Evolutionary conservation across 495 filamentous ascomycete genomes (phyloP), one percentile per base, ranked within the genome.

Genomic region (Penicillium soppii): DNA sequence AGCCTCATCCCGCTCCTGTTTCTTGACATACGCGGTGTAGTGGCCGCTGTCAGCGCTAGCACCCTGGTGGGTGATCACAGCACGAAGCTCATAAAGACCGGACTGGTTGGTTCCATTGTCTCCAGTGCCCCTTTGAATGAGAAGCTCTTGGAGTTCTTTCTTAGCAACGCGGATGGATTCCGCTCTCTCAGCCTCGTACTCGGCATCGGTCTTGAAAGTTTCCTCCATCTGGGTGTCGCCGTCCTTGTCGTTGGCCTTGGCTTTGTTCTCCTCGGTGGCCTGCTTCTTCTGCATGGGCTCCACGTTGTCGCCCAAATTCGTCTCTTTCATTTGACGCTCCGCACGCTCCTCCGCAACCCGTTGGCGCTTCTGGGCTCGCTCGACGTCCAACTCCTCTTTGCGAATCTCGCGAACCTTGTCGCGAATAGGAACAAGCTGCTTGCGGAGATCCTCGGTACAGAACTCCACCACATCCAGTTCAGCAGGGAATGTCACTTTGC

Each of bases 21-120:
- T 95, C 77, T 97, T 98, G 47, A 98, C 89, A 66, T 96, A 98
- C 2, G 91, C 84, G 2, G 95, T 97, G 73, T 98, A 98, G 70
- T 98, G 94, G 7, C 94, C 94, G 54, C 92, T 97, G 67, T 98
- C 95, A 26, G 94, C 94, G 62, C 92, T 95, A 35, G 90, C 87
- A 56, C 94, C 94, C 71, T 97, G 92, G 71, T 98, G 94, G n/a
- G 94, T 97, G 53, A 98, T 88, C 9, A 98, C 86, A 35, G 90
- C 95, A 36, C 95, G 81, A 22, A 98, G 80, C 66, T 98, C 94
- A 63, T 97, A 98, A 22, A 98, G 76, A 17, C 95, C 94, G 12
- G 91, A 94, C 56, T 88, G 86, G 70, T 97, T 97, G 44, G 88
- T 85, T 43, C 89, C 90, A 22, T 84, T 83, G 58, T 97, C 91